Percentiles rank a stretch among this genome's conserved stretches.
These are phyloP conservation scores for Vitis rotundifolia DNA, from an alignment of 164 flowering plant species.

Conservation along the genomic window DNA sequence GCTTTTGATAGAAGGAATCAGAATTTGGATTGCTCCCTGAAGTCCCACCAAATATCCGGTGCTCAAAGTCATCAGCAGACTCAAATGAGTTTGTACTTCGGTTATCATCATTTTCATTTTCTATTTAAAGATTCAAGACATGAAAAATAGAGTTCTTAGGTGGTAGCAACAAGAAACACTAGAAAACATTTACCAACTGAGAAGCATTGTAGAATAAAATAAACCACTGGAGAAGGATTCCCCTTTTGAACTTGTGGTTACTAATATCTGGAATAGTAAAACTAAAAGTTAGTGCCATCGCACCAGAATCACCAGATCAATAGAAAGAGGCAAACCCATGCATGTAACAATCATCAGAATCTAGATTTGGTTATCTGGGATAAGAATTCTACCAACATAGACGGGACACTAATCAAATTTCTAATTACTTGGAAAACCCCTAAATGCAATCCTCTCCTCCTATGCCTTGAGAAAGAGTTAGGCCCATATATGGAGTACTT, in stretches of 20 bases:
- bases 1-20: conserved; percentile 46
- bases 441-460: too few relatives aligned
- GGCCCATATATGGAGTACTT: too few relatives aligned
- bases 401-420: too few relatives aligned
- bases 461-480: too few relatives aligned
- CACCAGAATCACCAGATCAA: too few relatives aligned
- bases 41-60: conserved; percentile 52
- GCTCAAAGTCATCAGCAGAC: conserved; percentile 61
- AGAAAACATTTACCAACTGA: neutral
- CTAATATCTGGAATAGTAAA: neutral
- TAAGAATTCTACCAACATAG: too few relatives aligned
- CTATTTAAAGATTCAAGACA: conserved; percentile 22
- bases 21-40: conserved; percentile 26
- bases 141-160: neutral
- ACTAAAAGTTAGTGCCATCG: neutral
- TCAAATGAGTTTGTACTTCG: conserved; percentile 32
- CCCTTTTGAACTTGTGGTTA: neutral
- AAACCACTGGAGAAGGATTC: neutral
- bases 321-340: too few relatives aligned
- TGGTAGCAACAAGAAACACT: neutral
- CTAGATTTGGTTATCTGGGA: too few relatives aligned
- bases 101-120: conserved; percentile 22
- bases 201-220: neutral
- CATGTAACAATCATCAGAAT: too few relatives aligned
- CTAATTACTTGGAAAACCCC: too few relatives aligned